Percentiles rank a stretch among this genome's conserved stretches.
phyloP scores from a whole-genome alignment of 345 rosid genomes.

The Brassica incana region DNA sequence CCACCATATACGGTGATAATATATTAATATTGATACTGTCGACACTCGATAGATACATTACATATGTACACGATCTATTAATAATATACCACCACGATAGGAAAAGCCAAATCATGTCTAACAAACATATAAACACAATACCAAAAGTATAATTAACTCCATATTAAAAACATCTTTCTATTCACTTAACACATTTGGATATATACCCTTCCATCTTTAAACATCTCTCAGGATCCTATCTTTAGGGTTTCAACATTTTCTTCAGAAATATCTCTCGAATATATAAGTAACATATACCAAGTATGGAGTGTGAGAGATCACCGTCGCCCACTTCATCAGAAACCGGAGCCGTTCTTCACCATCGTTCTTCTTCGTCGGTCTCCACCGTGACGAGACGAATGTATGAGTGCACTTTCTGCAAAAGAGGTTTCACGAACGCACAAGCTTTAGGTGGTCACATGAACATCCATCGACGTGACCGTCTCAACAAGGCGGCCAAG shows the following conservation, averaged over 20 bases:
- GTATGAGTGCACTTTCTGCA: conserved; percentile 76
- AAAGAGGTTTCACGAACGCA: conserved; percentile 92
- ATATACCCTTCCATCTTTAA: conserved; percentile 8
- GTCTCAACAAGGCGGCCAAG: conserved; percentile 57
- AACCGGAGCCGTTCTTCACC: conserved; percentile 14
- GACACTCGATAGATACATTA: background rate
- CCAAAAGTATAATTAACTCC: background rate
- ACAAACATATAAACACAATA: conserved; percentile 32
- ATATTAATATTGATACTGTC: background rate
- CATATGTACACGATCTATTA: background rate
- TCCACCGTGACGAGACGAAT: conserved; percentile 46
- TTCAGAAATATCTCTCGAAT: background rate
- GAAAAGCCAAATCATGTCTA: conserved; percentile 28
- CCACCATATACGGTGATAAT: conserved; percentile 2
- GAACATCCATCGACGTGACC: conserved; percentile 89
- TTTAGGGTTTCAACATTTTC: conserved; percentile 27
- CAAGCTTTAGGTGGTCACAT: conserved; percentile 96
- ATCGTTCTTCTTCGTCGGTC: conserved; percentile 18
- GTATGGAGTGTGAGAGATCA: conserved; percentile 39
- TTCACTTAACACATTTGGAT: conserved; percentile 16
- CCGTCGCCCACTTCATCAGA: conserved; percentile 39
- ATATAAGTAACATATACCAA: background rate
- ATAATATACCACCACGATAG: conserved; percentile 30
- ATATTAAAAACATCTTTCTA: conserved; percentile 29
- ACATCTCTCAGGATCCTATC: conserved; percentile 3